Conservation (phyloP, 2,329 filamentous ascomycete genomes). For the Calycina herbarum region DNA sequence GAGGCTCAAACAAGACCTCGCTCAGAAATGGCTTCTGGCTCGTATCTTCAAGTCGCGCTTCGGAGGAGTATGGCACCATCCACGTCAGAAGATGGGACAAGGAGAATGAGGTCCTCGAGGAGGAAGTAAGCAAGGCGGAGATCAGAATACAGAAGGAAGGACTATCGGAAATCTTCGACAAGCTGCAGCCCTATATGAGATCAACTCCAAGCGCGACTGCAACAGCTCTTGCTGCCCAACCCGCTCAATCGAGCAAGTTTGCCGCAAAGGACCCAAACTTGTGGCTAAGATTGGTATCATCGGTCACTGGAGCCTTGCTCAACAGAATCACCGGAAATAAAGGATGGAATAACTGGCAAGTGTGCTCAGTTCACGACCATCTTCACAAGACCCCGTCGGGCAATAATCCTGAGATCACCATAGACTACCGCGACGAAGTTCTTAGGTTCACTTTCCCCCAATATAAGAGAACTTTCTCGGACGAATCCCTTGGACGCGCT, state of each 20-base stretch:
- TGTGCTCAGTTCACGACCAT: slow-evolving; percentile 56
- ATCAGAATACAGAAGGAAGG: slow-evolving; percentile 46
- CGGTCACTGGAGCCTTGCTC: slow-evolving; percentile 48
- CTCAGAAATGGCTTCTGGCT: slow-evolving; percentile 60
- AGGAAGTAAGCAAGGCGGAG: slow-evolving; percentile 48
- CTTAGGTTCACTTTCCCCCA: slow-evolving; percentile 51
- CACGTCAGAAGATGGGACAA: slow-evolving; percentile 55
- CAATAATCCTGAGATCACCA: slow-evolving; percentile 27
- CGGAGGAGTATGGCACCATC: slow-evolving; percentile 36
- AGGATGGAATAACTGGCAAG: slow-evolving; percentile 48
- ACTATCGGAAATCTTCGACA: slow-evolving; percentile 30
- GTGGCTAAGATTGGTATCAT: slow-evolving; percentile 54
- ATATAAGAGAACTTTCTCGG: slow-evolving; percentile 44
- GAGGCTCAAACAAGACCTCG: slow-evolving; percentile 50
- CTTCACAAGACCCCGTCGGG: slow-evolving; percentile 18
- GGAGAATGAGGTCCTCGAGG: slow-evolving; percentile 54
- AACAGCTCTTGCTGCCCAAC: slow-evolving; percentile 7
- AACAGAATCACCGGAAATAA: slow-evolving; percentile 46
- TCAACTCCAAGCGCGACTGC: not conserved
- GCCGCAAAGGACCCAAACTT: slow-evolving; percentile 38
- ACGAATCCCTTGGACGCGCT: slow-evolving; percentile 36
- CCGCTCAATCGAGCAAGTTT: not conserved
- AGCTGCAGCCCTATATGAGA: slow-evolving; percentile 30
- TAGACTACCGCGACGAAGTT: slow-evolving; percentile 44
- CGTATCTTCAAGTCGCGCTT: slow-evolving; percentile 30